Conservation (phyloP, 2,329 filamentous ascomycete genomes). For the Xylaria sp. region DNA sequence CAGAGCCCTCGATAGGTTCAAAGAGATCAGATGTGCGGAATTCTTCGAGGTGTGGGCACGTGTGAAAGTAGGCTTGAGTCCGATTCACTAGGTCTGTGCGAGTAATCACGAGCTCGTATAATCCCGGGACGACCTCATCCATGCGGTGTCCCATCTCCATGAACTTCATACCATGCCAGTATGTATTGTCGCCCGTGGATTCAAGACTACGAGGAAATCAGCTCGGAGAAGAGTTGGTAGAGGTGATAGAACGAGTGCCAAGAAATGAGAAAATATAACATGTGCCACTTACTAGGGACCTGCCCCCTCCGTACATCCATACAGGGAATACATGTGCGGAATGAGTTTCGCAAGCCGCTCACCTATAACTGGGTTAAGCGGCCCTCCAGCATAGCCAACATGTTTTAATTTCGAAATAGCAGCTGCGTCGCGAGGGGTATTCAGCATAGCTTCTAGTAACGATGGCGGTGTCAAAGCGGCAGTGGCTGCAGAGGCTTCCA, state of each 20-base stretch:
- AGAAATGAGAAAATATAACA: not conserved
- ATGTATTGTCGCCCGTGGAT: constrained; percentile 38
- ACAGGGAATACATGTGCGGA: constrained; percentile 41
- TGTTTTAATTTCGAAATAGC: constrained; percentile 39
- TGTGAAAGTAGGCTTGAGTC: constrained; percentile 43
- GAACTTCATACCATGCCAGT: constrained; percentile 47
- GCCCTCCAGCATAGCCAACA: constrained; percentile 43
- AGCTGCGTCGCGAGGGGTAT: constrained; percentile 36
- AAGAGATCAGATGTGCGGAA: constrained; percentile 57
- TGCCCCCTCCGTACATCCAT: constrained; percentile 44
- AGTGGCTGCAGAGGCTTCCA: constrained; percentile 36
- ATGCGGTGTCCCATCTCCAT: constrained; percentile 48
- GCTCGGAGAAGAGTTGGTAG: not conserved
- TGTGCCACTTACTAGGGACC: constrained; percentile 29
- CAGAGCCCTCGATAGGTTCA: constrained; percentile 52
- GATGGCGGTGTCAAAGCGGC: constrained; percentile 36
- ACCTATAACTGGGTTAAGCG: constrained; percentile 43
- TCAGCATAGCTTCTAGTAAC: constrained; percentile 44
- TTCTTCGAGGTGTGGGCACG: constrained; percentile 53
- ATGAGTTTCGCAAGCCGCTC: constrained; percentile 39
- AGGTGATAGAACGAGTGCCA: not conserved
- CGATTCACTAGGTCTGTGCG: constrained; percentile 42
- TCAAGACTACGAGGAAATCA: constrained; percentile 32
- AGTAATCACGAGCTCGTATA: constrained; percentile 49
- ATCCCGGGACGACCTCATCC: constrained; percentile 47